Conservation (phyloP, 768 basidiomycete genomes). For the Lactarius vividus region DNA sequence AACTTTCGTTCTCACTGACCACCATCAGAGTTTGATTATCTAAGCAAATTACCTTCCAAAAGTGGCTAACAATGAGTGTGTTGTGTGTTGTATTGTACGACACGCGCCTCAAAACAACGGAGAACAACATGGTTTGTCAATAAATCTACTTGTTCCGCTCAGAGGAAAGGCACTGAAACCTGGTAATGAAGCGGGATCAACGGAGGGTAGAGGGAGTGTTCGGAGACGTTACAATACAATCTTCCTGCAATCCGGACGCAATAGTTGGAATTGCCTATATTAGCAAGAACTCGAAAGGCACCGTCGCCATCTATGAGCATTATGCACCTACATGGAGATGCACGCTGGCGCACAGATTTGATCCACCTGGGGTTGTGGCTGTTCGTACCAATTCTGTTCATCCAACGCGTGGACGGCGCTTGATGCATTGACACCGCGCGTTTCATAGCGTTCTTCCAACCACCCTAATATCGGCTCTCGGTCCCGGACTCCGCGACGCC, state of each 20-base stretch:
- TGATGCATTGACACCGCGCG: not conserved
- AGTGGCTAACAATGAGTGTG: not conserved
- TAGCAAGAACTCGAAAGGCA: not conserved
- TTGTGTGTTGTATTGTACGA: not conserved
- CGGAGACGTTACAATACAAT: no score
- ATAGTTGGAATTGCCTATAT: not conserved
- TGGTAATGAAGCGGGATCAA: not conserved
- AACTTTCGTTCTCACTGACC: no score
- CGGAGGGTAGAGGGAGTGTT: no score
- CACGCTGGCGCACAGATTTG: not conserved
- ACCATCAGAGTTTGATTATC: not conserved
- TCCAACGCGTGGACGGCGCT: not conserved
- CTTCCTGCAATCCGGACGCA: not conserved
- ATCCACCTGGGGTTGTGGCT: not conserved
- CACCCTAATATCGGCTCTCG: not conserved
- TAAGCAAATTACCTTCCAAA: not conserved
- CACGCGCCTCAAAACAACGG: not conserved
- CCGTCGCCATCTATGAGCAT: not conserved
- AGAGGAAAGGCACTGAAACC: not conserved
- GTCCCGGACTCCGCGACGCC: not conserved
- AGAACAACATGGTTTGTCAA: not conserved
- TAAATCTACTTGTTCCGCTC: not conserved
- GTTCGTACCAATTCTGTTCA: not conserved
- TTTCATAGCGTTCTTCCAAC: not conserved
- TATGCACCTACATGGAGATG: not conserved